phyloP scores from a whole-genome alignment of 192 early-diverging fungal genomes.

The Coemansia sp. region DNA sequence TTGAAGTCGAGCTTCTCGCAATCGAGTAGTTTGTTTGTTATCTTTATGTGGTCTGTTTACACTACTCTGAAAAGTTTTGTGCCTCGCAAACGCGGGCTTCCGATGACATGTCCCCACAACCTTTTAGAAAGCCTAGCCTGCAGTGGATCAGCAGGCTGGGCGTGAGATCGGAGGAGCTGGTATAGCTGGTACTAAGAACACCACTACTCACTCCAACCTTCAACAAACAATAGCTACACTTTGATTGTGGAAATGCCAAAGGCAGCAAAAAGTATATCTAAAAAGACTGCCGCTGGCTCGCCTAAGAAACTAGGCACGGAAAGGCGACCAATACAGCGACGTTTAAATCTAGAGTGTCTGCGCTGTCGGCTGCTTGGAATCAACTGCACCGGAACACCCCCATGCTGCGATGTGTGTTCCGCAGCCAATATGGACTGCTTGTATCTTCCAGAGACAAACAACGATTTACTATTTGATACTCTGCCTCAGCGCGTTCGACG shows the following conservation, averaged over 20 bases:
- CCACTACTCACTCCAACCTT: neutral
- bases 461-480: slow-evolving; percentile 25
- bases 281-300: neutral
- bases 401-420: slow-evolving; percentile 16
- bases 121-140: neutral
- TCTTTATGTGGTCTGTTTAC: neutral
- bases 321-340: neutral
- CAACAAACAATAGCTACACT: neutral
- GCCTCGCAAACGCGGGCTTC: neutral
- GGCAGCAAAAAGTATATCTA: neutral
- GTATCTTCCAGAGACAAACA: slow-evolving; percentile 1
- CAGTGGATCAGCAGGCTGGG: neutral
- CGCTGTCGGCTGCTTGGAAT: slow-evolving; percentile 34
- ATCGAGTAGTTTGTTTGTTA: slow-evolving; percentile 40
- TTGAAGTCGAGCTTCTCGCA: slow-evolving; percentile 72
- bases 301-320: neutral
- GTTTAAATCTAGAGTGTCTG: slow-evolving; percentile 10
- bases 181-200: neutral
- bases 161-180: neutral
- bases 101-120: neutral
- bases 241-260: neutral
- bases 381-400: slow-evolving; percentile 7
- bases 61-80: neutral
- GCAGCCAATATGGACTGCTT: slow-evolving; percentile 18
- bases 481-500: slow-evolving; percentile 1